These are phyloP conservation scores for Plasmodium inui DNA, from an alignment of 169 alveolate species.

Conservation along the genomic window DNA sequence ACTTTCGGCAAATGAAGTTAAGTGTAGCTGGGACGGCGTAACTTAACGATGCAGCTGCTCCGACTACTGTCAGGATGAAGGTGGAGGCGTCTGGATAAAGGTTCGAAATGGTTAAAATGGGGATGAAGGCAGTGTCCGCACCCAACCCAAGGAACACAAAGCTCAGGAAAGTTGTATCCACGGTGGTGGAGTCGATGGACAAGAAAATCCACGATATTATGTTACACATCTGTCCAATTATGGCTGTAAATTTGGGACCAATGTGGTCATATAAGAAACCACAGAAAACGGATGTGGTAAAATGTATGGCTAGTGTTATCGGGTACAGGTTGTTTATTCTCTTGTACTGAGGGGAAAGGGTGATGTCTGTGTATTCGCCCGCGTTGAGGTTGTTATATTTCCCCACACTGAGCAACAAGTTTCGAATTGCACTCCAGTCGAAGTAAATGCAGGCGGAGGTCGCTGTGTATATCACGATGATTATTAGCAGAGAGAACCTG, in stretches of 20 bases:
- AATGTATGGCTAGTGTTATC: slow-evolving; percentile 59
- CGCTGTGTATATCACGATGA: slow-evolving; percentile 43
- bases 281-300: slow-evolving; percentile 70
- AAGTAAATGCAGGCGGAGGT: slow-evolving; percentile 62
- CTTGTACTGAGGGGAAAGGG: slow-evolving; percentile 63
- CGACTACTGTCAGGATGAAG: slow-evolving; percentile 45
- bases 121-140: slow-evolving; percentile 73
- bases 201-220: slow-evolving; percentile 47
- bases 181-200: slow-evolving; percentile 24
- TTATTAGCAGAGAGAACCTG: slow-evolving; percentile 17
- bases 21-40: slow-evolving; percentile 68
- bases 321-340: slow-evolving; percentile 53
- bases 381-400: slow-evolving; percentile 46
- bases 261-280: slow-evolving; percentile 66
- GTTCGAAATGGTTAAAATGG: slow-evolving; percentile 41
- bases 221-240: slow-evolving; percentile 45
- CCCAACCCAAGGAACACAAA: slow-evolving; percentile 65
- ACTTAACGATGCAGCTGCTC: slow-evolving; percentile 76
- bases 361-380: slow-evolving; percentile 11
- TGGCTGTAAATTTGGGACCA: slow-evolving; percentile 73
- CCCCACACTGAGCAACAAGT: slow-evolving; percentile 33
- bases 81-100: slow-evolving; percentile 70
- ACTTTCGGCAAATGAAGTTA: slow-evolving; percentile 1
- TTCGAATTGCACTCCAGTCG: slow-evolving; percentile 64
- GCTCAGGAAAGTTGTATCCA: slow-evolving; percentile 49